Conservation (phyloP, 768 basidiomycete genomes). For the Lyophyllum atratum region DNA sequence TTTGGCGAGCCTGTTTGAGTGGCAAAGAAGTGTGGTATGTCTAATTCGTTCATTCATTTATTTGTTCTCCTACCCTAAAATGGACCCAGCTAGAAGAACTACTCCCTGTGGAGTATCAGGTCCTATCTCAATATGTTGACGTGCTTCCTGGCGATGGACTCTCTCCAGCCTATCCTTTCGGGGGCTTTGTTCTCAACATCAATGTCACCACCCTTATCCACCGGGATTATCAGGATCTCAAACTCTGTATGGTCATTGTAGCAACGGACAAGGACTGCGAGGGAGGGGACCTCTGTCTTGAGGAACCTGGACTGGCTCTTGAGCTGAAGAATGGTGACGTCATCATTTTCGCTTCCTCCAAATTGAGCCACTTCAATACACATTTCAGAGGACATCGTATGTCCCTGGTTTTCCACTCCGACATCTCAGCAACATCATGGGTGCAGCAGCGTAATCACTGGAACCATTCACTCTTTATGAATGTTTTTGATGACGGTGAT, state of each 20-base stretch:
- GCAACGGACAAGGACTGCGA: conserved; percentile 16
- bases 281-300: conserved; percentile 25
- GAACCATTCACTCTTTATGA: not conserved
- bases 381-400: conserved; percentile 17
- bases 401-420: conserved; percentile 22
- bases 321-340: conserved; percentile 21
- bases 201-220: conserved; percentile 21
- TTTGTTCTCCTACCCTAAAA: no score
- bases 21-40: no score
- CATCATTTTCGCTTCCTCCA: conserved; percentile 21
- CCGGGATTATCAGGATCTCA: conserved; percentile 19
- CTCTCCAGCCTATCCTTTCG: conserved; percentile 22
- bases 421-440: conserved; percentile 4
- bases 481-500: no score
- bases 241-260: conserved; percentile 25
- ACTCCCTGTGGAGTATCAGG: conserved; percentile 12
- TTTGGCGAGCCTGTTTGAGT: no score
- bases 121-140: conserved; percentile 10
- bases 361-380: conserved; percentile 25
- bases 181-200: conserved; percentile 24
- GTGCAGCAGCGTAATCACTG: conserved; percentile 1
- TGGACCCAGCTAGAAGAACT: not conserved
- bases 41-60: no score
- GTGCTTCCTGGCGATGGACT: conserved; percentile 12
- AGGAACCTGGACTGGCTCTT: conserved; percentile 24